Conservation (phyloP, 129 eudicot species). For the Chrysanthemum makinoi region DNA sequence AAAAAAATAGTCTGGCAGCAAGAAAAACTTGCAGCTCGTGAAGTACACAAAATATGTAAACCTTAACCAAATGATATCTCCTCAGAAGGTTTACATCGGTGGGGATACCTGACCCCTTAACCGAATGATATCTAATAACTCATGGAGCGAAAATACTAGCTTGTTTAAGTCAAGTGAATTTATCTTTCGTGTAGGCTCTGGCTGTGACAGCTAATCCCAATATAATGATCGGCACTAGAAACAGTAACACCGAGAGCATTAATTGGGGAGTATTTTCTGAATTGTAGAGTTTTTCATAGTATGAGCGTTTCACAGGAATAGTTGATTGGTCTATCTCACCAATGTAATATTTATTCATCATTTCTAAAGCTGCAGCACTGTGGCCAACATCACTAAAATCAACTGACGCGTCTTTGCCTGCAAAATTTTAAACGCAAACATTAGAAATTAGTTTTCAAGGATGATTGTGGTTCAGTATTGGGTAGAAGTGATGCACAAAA, state of each 20-base stretch:
- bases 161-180: background rate
- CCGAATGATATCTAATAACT: too few relatives aligned
- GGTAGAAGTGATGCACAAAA: background rate
- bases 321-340: conserved; percentile 27
- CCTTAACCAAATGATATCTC: too few relatives aligned
- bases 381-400: conserved; percentile 24
- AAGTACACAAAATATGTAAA: too few relatives aligned
- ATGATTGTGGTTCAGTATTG: background rate
- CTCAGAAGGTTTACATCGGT: too few relatives aligned
- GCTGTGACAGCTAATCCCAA: conserved; percentile 23
- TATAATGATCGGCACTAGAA: conserved; percentile 28
- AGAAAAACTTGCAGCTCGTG: too few relatives aligned
- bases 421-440: background rate
- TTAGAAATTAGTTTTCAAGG: background rate
- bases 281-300: conserved; percentile 14
- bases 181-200: conserved; percentile 20
- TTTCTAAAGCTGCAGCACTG: conserved; percentile 17
- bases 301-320: conserved; percentile 17
- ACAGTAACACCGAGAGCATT: conserved; percentile 8
- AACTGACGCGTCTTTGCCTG: conserved; percentile 26
- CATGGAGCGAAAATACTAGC: too few relatives aligned
- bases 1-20: too few relatives aligned
- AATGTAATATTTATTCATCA: conserved; percentile 20
- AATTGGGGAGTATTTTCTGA: conserved; percentile 7
- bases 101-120: too few relatives aligned